Percentiles rank a stretch among this genome's conserved stretches.
phyloP scores from a whole-genome alignment of 1,284 basidiomycete genomes.

The Ceratobasidium sp. region DNA sequence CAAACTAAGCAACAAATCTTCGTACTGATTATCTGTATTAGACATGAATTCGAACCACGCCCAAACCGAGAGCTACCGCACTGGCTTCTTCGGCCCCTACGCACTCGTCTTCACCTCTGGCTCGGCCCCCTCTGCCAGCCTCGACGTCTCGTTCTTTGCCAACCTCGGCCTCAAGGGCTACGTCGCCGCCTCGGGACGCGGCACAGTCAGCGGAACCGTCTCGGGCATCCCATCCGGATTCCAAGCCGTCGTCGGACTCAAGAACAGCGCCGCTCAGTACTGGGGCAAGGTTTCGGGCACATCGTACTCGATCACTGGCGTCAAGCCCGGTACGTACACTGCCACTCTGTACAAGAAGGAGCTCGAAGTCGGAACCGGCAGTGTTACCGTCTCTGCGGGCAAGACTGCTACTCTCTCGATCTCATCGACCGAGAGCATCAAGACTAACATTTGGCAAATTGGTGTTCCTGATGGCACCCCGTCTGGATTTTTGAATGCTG shows the following conservation, averaged over 20 bases:
- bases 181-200: conserved; percentile 55
- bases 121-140: conserved; percentile 15
- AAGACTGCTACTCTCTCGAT: conserved; percentile 48
- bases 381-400: conserved; percentile 54
- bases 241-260: conserved; percentile 49
- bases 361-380: conserved; percentile 54
- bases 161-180: conserved; percentile 55
- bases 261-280: conserved; percentile 57
- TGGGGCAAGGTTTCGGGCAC: conserved; percentile 53
- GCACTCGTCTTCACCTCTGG: conserved; percentile 39
- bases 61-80: conserved; percentile 39
- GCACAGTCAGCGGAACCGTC: conserved; percentile 56
- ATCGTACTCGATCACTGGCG: conserved; percentile 54
- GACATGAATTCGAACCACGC: conserved; percentile 41
- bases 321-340: conserved; percentile 58
- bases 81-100: conserved; percentile 41
- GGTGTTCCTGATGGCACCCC: conserved; percentile 58
- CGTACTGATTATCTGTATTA: not conserved
- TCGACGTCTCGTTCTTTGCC: conserved; percentile 58
- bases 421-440: conserved; percentile 48
- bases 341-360: conserved; percentile 55
- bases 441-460: conserved; percentile 56
- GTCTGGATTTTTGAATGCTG: conserved; percentile 57
- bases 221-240: conserved; percentile 54
- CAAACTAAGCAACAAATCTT: no score